Percentiles rank a stretch among this genome's conserved stretches.
Conservation (phyloP, 257 asterid genomes). For the Thymus mandschuricus region DNA sequence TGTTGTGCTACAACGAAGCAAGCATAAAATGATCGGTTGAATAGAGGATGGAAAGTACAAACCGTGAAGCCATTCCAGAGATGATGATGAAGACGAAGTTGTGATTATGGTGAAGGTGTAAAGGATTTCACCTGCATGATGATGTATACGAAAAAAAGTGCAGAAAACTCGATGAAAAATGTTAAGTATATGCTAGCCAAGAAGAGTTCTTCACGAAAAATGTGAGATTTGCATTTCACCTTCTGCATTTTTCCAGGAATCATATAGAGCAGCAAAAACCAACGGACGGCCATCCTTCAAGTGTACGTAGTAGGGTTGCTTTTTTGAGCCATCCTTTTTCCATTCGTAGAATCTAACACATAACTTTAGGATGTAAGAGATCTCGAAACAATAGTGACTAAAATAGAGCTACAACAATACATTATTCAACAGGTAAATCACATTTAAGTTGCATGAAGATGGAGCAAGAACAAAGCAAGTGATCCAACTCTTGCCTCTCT, state of each 20-base stretch:
- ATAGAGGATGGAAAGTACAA: constrained; percentile 29
- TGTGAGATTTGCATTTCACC: constrained; percentile 45
- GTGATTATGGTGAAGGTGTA: constrained; percentile 89
- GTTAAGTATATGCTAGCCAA: not conserved
- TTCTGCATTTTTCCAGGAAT: constrained; percentile 83
- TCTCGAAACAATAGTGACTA: constrained; percentile 11
- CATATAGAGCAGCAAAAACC: constrained; percentile 88
- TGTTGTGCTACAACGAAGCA: not conserved
- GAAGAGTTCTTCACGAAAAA: not conserved
- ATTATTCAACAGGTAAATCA: constrained; percentile 6
- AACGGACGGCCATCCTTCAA: constrained; percentile 84
- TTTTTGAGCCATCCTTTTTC: constrained; percentile 88
- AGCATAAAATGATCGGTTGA: no score
- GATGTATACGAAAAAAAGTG: constrained; percentile 19
- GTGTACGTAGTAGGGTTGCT: constrained; percentile 87
- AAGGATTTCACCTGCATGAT: constrained; percentile 69
- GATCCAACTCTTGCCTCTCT: not conserved
- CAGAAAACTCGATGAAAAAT: not conserved
- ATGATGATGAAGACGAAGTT: constrained; percentile 75
- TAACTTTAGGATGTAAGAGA: constrained; percentile 26
- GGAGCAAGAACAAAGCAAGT: not conserved
- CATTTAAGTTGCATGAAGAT: not conserved
- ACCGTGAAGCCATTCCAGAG: constrained; percentile 95
- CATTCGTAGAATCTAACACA: constrained; percentile 87
- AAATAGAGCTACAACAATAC: not conserved